Base-by-base conservation (phyloP, 2,329 filamentous ascomycete genomes). In the Anthostomella pinea region DNA sequence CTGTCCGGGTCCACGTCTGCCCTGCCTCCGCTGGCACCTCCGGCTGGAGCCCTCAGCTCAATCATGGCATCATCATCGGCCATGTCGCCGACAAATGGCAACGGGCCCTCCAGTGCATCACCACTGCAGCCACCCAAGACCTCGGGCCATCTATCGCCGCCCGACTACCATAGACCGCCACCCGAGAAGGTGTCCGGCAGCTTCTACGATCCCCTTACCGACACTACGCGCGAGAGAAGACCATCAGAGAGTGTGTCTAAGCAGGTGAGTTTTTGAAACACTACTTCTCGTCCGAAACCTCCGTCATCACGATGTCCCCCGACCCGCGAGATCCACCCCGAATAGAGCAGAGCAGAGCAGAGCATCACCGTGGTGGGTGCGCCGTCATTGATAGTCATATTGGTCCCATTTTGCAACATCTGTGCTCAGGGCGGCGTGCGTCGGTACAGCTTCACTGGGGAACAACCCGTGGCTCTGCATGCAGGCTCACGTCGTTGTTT, bases 191-290 rank as follows among this genome's bases (percentile, higher is more conserved):
- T 59, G 6, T 53, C 62, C 8, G 63, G 65, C 38, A 66, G 62
- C 49, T 68, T 68, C 41, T 69, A 69, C 57, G 65, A 69, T 48
- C 66, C 65, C 25, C 61, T 66, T 29, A 65, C 66, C 15, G 66
- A 68, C 43, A 65, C 65, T 7, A 65, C 66, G 17, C 58, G 61
- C 41, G 60, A 67, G 45, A 59, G 63, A 41, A 56, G 57, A 36
- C 53, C 60, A 17, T 54, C 60, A 16, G 64, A 67, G 35, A 52
- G 44, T 41, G 56, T 57, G 54, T 55, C 56, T 7, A 59, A 57
- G 43, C 55, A 53, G 52, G 58, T 60, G 51, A 54, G 57, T 47
- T 39, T 27, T 13, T 13, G 29, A 33, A 18, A 27, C 26, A 34
- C 27, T 23, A n/a, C 16, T 14, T 33, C 40, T 45, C 22, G 5